Evolutionary conservation across 2,329 filamentous ascomycete species (phyloP).

Genomic region (Pleurostoma richardsiae): DNA sequence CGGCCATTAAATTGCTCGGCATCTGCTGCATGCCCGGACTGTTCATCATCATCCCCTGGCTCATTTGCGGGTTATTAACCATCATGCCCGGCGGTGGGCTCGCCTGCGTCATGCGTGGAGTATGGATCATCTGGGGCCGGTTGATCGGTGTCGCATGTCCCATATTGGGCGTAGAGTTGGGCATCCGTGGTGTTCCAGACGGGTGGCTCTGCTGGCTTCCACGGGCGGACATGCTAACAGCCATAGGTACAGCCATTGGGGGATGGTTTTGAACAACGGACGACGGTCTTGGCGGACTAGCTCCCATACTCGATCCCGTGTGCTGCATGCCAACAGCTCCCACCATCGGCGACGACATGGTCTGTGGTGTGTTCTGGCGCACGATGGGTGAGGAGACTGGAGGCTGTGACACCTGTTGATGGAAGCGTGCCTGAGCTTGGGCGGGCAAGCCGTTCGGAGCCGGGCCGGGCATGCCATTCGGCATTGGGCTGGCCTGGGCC

Average conservation of each 20-base stretch:
- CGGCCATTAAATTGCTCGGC: slow-evolving; percentile 34
- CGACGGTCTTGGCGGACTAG: slow-evolving; percentile 60
- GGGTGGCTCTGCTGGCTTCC: slow-evolving; percentile 64
- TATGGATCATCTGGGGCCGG: slow-evolving; percentile 42
- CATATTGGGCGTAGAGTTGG: slow-evolving; percentile 56
- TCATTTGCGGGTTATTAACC: slow-evolving; percentile 45
- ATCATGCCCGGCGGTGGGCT: slow-evolving; percentile 58
- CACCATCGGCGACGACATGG: slow-evolving; percentile 62
- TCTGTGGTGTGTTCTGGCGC: slow-evolving; percentile 59
- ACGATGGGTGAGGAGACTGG: slow-evolving; percentile 64
- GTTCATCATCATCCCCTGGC: slow-evolving; percentile 48
- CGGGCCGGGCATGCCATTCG: slow-evolving; percentile 29
- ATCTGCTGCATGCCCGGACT: slow-evolving; percentile 33
- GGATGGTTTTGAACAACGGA: slow-evolving; percentile 58
- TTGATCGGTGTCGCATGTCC: slow-evolving; percentile 55
- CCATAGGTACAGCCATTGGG: slow-evolving; percentile 54
- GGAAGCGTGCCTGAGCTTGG: slow-evolving; percentile 42
- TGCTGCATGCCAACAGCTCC: slow-evolving; percentile 58
- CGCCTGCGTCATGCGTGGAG: slow-evolving; percentile 58
- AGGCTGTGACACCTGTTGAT: slow-evolving; percentile 54
- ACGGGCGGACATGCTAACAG: slow-evolving; percentile 57
- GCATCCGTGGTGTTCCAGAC: slow-evolving; percentile 58
- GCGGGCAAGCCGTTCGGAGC: slow-evolving; percentile 25
- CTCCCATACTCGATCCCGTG: slow-evolving; percentile 63
- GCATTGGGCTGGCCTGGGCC: slow-evolving; percentile 32